phyloP scores from a whole-genome alignment of 2,329 filamentous ascomycete genomes.

The Dactylellina parvicollis region DNA sequence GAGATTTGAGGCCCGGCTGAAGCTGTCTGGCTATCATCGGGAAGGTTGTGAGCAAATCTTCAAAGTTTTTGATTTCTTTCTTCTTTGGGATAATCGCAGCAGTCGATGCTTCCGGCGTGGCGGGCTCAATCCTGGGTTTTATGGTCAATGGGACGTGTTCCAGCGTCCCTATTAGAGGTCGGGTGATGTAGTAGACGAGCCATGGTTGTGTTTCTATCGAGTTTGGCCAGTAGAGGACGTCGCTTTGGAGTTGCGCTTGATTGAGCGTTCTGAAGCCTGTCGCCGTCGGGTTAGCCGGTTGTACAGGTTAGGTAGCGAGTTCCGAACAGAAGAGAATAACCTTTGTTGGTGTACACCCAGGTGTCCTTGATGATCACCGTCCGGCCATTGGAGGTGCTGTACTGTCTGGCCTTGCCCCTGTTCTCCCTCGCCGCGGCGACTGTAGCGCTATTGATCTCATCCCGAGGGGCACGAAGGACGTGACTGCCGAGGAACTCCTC shows the following conservation, averaged over 20 bases:
- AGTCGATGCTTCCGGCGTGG: slow-evolving; percentile 57
- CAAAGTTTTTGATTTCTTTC: slow-evolving; percentile 90
- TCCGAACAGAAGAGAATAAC: slow-evolving; percentile 64
- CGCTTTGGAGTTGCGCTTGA: slow-evolving; percentile 85
- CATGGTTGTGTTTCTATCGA: slow-evolving; percentile 90
- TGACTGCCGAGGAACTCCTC: slow-evolving; percentile 98
- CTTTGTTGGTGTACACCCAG: slow-evolving; percentile 95
- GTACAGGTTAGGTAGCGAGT: background rate
- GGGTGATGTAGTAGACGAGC: slow-evolving; percentile 95
- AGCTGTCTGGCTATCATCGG: slow-evolving; percentile 96
- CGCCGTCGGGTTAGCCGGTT: background rate
- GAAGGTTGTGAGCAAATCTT: slow-evolving; percentile 87
- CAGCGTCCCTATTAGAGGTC: slow-evolving; percentile 82
- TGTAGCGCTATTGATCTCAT: slow-evolving; percentile 62
- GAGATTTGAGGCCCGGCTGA: slow-evolving; percentile 86
- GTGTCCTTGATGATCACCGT: slow-evolving; percentile 95
- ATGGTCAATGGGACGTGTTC: slow-evolving; percentile 65
- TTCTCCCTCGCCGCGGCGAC: slow-evolving; percentile 74
- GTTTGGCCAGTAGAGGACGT: slow-evolving; percentile 88
- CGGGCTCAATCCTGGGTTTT: slow-evolving; percentile 50
- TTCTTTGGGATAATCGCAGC: slow-evolving; percentile 69
- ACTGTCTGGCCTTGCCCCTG: slow-evolving; percentile 92
- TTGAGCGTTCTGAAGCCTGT: slow-evolving; percentile 91
- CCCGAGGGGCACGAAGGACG: slow-evolving; percentile 82
- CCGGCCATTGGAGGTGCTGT: slow-evolving; percentile 88